Conservation (phyloP, 106 monocot genomes). For the Gastrodia elata region DNA sequence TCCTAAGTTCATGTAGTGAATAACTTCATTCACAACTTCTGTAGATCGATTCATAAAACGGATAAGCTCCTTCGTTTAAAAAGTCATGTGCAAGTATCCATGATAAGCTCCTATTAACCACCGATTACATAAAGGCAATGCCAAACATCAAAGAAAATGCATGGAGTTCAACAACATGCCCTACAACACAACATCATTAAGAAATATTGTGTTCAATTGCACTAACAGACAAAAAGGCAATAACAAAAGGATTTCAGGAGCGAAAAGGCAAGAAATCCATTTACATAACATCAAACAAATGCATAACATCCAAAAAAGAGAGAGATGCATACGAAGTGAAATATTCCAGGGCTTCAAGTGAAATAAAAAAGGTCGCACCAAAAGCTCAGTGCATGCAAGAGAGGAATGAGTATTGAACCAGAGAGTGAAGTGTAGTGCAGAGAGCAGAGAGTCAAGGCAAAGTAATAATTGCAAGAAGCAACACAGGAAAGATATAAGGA, state of each 20-base stretch:
- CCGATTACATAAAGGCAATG: background rate
- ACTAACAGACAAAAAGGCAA: background rate
- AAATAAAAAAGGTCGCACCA: no score
- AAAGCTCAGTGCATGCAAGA: no score
- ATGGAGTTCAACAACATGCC: background rate
- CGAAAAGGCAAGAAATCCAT: no score
- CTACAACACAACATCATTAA: background rate
- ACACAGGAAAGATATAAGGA: no score
- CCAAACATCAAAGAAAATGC: background rate
- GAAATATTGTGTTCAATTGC: background rate
- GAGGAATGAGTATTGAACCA: no score
- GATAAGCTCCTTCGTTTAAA: no score
- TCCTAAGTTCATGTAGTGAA: no score
- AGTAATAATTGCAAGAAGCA: no score
- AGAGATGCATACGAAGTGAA: background rate
- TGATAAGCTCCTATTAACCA: background rate
- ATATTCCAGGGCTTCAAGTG: background rate
- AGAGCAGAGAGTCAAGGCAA: no score
- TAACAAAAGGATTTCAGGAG: background rate
- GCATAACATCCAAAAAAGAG: background rate
- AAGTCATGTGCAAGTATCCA: background rate
- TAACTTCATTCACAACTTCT: no score
- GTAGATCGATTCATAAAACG: no score
- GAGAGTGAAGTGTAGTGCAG: no score
- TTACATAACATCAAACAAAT: background rate